A percentile compares a stretch with the other conserved stretches of the same genome.
phyloP scores from a whole-genome alignment of 2,329 filamentous ascomycete species.

The Clarireedia homoeocarpa region DNA sequence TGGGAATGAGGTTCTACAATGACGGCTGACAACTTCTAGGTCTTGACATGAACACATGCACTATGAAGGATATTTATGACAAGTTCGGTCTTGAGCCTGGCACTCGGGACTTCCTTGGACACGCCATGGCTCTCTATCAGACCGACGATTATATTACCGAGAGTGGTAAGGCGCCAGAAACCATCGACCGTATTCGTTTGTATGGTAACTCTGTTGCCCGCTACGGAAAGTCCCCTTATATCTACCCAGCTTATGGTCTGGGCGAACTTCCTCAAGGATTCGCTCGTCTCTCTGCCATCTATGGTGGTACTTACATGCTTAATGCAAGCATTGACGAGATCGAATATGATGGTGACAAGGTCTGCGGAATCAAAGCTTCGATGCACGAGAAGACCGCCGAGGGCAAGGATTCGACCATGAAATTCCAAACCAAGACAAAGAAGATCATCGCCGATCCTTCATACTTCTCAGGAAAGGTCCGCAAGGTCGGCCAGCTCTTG shows the following conservation, averaged over 20 bases:
- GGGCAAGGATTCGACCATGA: constrained; percentile 61
- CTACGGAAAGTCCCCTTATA: constrained; percentile 98
- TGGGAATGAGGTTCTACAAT: neutral
- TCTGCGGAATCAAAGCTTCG: constrained; percentile 93
- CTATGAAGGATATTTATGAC: constrained; percentile 98
- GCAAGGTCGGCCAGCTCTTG: constrained; percentile 80
- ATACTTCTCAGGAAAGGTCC: constrained; percentile 88
- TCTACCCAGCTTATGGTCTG: constrained; percentile 96
- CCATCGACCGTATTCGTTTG: constrained; percentile 84
- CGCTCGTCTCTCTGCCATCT: constrained; percentile 93
- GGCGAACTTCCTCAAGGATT: constrained; percentile 97
- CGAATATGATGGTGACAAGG: constrained; percentile 74
- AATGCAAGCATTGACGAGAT: constrained; percentile 93
- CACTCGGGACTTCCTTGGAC: constrained; percentile 93
- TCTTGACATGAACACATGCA: constrained; percentile 68
- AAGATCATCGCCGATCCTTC: constrained; percentile 94
- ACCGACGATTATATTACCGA: constrained; percentile 79
- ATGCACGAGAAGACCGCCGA: constrained; percentile 71
- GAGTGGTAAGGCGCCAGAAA: constrained; percentile 68
- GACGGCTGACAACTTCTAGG: constrained; percentile 42
- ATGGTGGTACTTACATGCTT: constrained; percentile 98
- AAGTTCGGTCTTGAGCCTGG: constrained; percentile 87
- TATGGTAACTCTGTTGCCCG: constrained; percentile 97
- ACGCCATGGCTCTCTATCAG: constrained; percentile 94
- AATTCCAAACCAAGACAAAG: constrained; percentile 92